Evolutionary conservation across 2,329 filamentous ascomycete species (phyloP), one percentile per base, ranked within the genome.

Genomic region (Ophiognomonia clavigignenti-juglandacearum): DNA sequence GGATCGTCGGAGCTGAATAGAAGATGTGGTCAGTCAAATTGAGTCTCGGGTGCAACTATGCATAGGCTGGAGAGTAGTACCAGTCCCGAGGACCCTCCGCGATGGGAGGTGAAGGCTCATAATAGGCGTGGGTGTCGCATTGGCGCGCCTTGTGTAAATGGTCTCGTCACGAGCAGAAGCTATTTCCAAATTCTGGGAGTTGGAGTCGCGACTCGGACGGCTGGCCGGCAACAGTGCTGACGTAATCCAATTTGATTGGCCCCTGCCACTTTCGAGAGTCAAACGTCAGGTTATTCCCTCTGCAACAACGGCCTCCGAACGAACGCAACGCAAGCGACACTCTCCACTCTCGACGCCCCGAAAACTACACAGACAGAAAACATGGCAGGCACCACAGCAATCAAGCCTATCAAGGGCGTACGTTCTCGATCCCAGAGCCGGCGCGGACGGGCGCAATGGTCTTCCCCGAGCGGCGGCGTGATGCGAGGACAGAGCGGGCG

Each of bases 41-140:
- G 18, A 34, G 36, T 27, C 19, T 39, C 45, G 58, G 61, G 57
- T 54, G 53, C 4, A 27, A 24, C 37, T n/a, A 45, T 34, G 39
- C 31, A 8, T 5, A 39, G 23, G 23, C 9, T 36, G 45, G 52
- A 46, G 40, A 50, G 52, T 37, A 45, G 54, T 74, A 88, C 85
- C 79, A 63, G 75, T 71, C 60, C 72, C 70, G 47, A 76, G 71
- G 57, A 85, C 68, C 69, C 77, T 78, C 70, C 80, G 70, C 58
- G 80, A 72, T 56, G 83, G 80, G 61, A 82, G 68, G 64, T 77
- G 76, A 58, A 85, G 66, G 68, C 74, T 86, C 85, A 88, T 89
- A 61, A 54, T 60, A 59, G 55, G 53, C 53, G 53, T 48, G 51
- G 41, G 42, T 40, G 47, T 55, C 53, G 55, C 58, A 47, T 52